phyloP scores from a whole-genome alignment of 2,329 filamentous ascomycete species.

The Ophioceras dolichostomum region DNA sequence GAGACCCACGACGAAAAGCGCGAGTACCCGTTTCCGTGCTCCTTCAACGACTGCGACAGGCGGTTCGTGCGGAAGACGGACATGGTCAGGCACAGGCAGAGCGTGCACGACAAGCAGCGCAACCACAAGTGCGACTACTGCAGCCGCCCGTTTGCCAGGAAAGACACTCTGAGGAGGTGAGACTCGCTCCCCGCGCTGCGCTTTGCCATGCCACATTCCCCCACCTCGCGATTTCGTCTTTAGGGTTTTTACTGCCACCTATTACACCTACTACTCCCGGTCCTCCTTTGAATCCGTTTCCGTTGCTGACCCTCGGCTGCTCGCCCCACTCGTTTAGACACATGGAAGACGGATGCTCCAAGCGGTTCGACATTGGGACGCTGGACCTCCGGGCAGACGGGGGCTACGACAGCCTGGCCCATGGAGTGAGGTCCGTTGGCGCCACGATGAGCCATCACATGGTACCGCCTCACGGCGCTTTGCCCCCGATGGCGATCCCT shows the following conservation, averaged over 20 bases:
- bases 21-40: constrained; percentile 59
- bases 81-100: constrained; percentile 48
- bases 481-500: constrained; percentile 17
- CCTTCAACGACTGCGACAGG: constrained; percentile 52
- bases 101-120: constrained; percentile 62
- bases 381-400: constrained; percentile 30
- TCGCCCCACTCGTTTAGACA: too few relatives aligned
- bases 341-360: constrained; percentile 64
- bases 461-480: constrained; percentile 9
- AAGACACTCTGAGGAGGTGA: constrained; percentile 73
- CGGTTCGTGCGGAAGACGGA: constrained; percentile 78
- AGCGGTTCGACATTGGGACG: constrained; percentile 46
- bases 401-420: constrained; percentile 12
- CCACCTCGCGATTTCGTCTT: too few relatives aligned
- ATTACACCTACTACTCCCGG: too few relatives aligned
- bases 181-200: constrained; percentile 12
- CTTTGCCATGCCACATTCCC: too few relatives aligned
- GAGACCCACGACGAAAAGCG: constrained; percentile 69
- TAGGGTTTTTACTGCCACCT: too few relatives aligned
- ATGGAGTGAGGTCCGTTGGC: constrained; percentile 6
- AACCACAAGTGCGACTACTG: constrained; percentile 63
- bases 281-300: too few relatives aligned
- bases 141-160: constrained; percentile 59
- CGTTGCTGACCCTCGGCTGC: too few relatives aligned
- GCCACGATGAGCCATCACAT: constrained; percentile 11